Evolutionary conservation across 768 basidiomycete species (phyloP).

Genomic region (Lactarius sanguifluus): DNA sequence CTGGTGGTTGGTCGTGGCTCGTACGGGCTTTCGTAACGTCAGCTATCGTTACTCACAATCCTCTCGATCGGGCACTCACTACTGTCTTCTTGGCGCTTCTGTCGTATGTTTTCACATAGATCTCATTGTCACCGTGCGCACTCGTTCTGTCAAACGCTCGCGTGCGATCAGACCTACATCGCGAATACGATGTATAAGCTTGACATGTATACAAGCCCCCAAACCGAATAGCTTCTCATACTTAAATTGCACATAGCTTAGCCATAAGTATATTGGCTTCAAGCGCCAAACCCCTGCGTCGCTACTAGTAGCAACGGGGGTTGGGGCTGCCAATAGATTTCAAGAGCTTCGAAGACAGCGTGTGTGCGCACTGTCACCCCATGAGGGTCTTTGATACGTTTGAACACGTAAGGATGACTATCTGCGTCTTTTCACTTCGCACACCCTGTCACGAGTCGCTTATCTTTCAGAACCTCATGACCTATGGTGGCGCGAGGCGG

Average conservation of each 20-base stretch:
- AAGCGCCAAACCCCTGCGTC: background rate
- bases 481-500: background rate
- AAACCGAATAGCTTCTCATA: background rate
- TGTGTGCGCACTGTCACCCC: background rate
- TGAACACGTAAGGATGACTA: constrained; percentile 22
- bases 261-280: background rate
- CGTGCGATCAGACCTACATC: background rate
- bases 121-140: background rate
- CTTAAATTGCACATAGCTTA: background rate
- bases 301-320: background rate
- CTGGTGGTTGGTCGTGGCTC: background rate
- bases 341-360: constrained; percentile 12
- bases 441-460: constrained; percentile 22
- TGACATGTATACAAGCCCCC: background rate
- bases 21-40: background rate
- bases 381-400: background rate
- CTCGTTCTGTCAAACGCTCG: background rate
- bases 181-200: background rate
- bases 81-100: background rate
- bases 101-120: background rate
- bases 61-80: background rate
- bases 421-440: background rate
- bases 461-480: constrained; percentile 23
- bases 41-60: constrained; percentile 3
- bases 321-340: background rate